Conservation (phyloP, 208 protist species). For the Porcisia hertigi region DNA sequence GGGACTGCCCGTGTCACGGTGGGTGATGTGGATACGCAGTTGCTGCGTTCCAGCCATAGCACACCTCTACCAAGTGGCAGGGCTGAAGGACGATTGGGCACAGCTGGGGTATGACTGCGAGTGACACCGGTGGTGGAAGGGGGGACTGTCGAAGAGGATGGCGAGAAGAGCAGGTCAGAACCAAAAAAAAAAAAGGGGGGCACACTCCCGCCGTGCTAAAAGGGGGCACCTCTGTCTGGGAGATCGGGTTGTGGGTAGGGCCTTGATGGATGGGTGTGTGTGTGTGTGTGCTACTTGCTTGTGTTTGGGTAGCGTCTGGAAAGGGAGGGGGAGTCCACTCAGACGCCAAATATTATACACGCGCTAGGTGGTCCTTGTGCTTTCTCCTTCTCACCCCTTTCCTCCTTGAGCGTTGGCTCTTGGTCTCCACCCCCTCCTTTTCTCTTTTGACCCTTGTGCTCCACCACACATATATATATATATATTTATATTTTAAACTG, state of each 20-base stretch:
- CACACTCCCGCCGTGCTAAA: background rate
- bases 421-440: too few relatives aligned
- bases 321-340: too few relatives aligned
- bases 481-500: too few relatives aligned
- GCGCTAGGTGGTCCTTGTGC: background rate
- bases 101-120: constrained; percentile 7
- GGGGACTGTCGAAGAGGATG: background rate
- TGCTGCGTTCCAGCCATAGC: constrained; percentile 29
- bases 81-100: constrained; percentile 20
- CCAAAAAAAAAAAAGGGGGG: too few relatives aligned
- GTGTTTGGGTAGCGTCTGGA: background rate
- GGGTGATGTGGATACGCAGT: constrained; percentile 21
- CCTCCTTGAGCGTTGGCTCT: background rate
- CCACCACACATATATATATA: too few relatives aligned
- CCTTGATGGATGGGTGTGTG: background rate
- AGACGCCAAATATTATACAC: background rate
- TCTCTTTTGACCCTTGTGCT: too few relatives aligned
- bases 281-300: background rate
- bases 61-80: constrained; percentile 20
- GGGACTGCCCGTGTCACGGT: background rate
- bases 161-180: background rate
- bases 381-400: background rate
- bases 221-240: background rate
- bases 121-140: background rate
- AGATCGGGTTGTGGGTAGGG: background rate